Evolutionary conservation across 306 rosid genomes (phyloP), one percentile per base, ranked within the genome.

Genomic region (Gleditsia sinensis): DNA sequence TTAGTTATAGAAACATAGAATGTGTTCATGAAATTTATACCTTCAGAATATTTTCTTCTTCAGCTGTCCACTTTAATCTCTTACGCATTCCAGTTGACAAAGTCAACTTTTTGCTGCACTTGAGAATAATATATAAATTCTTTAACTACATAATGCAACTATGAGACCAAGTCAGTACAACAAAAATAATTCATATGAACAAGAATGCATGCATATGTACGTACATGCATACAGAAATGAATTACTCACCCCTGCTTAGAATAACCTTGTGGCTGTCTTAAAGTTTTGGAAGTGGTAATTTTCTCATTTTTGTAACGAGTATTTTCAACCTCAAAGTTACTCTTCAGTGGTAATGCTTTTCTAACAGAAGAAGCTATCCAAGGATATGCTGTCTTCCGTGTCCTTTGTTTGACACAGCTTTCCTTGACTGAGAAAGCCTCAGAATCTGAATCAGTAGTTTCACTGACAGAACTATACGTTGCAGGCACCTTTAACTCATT

Each of bases 21-120:
- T 16, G 46, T 43, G 39, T 36, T 43, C 1, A 23, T 6, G 36
- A 72, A 75, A 72, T 36, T 17, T 14, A 67, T 71, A 84, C 88
- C 88, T 77, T 63, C 19, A 84, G 63, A 59, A 19, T 57, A 14
- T 63, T 63, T 63, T 84, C 88, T 81, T 84, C 88, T 49, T 80
- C 85, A 40, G 33, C 40, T 17, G 83, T 63, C 88, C 88, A 84
- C 25, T 0, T 19, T 63, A 84, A 73, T 48, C 42, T 62, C 75
- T 5, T 84, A 2, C 88, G 78, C 32, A 13, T 80, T 48, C 27
- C 28, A 2, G 32, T 7, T 46, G 60, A 11, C 6, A 24, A 16
- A 58, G 12, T 19, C 24, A 5, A 23, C 0, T 61, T 74, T 19
- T 13, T 62, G 28, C 83, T 80, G 83, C 71, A 53, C 36, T 51